Conservation (phyloP, 2,329 filamentous ascomycete species). For the Aureobasidium mangrovei region DNA sequence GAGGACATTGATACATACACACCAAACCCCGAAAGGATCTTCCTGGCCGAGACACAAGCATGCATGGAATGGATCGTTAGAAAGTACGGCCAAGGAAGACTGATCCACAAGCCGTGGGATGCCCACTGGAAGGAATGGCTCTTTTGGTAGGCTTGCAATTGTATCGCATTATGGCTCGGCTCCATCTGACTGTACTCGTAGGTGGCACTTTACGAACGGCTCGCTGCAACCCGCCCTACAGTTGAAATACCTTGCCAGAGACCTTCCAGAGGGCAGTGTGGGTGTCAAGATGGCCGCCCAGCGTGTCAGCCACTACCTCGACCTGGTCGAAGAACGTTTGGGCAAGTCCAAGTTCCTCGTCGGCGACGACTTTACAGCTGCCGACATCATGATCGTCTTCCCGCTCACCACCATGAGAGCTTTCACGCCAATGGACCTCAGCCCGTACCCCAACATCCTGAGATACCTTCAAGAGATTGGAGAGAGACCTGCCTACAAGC, state of each 20-base stretch:
- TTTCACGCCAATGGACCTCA: conserved; percentile 36
- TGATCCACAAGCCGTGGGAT: conserved; percentile 29
- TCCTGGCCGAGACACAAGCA: conserved; percentile 43
- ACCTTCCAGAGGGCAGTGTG: conserved; percentile 17
- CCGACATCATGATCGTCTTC: conserved; percentile 48
- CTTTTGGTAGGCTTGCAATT: background rate
- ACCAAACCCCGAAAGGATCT: conserved; percentile 25
- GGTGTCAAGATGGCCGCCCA: conserved; percentile 18
- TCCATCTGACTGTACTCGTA: background rate
- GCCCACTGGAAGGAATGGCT: conserved; percentile 6
- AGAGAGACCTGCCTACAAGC: conserved; percentile 38
- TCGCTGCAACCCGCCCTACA: conserved; percentile 35
- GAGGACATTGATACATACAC: conserved; percentile 29
- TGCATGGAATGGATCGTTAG: conserved; percentile 46
- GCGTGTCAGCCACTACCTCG: conserved; percentile 26
- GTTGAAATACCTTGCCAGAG: conserved; percentile 13
- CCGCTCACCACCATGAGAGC: conserved; percentile 43
- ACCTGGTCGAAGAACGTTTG: conserved; percentile 35
- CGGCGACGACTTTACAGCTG: conserved; percentile 44
- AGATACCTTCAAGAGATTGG: conserved; percentile 39
- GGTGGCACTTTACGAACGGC: conserved; percentile 28
- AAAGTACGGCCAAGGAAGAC: conserved; percentile 35
- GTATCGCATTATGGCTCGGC: background rate
- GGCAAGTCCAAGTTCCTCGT: conserved; percentile 37
- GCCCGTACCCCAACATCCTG: conserved; percentile 36